Evolutionary conservation across 345 rosid genomes (phyloP), one percentile per base, ranked within the genome.

Genomic region (Balakata baccata): DNA sequence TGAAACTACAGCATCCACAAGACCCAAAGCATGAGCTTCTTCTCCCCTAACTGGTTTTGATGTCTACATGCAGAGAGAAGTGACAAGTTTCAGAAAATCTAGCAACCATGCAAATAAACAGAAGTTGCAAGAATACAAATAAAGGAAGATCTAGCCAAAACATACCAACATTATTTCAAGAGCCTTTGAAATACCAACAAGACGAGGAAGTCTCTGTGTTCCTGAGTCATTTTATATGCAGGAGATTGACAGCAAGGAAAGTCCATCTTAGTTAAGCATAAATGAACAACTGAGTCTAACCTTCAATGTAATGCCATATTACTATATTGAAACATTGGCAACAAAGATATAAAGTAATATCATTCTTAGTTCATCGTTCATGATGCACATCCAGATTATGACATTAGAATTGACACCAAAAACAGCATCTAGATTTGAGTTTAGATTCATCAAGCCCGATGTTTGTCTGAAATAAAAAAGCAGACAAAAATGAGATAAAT

Each of bases 191-290:
- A 92, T 91, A 72, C 99, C 99, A 80, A 95, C 96, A 78, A 95
- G 98, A 64, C 99, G 99, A 5, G 99, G 99, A 86, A 95, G 99
- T 49, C 99, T 86, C 77, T 95, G 98, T 38, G 99, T 92, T 76
- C 99, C 98, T 94, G 87, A 62, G 59, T 22, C 86, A 82, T 79
- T 64, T 71, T 70, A 86, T 60, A 76, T 64, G 56, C 68, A 73
- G 43, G n/a, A 74, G 74, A 71, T 73, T 54, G 22, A 43, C 20
- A 43, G 52, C 22, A 67, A 66, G 49, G 17, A 70, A 53, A 64
- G 2, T 39, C 37, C 3, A 11, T 29, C 69, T 47, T 47, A 61
- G 43, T 11, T 11, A 63, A 34, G 50, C 38, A 72, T 49, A n/a
- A 10, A 63, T 47, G 6, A 61, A 51, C 34, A 51, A 72, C 50